Percentiles rank a stretch among this genome's conserved stretches.
Evolutionary conservation across 495 filamentous ascomycete genomes (phyloP).

Genomic region (Astrocystis sublimbata): DNA sequence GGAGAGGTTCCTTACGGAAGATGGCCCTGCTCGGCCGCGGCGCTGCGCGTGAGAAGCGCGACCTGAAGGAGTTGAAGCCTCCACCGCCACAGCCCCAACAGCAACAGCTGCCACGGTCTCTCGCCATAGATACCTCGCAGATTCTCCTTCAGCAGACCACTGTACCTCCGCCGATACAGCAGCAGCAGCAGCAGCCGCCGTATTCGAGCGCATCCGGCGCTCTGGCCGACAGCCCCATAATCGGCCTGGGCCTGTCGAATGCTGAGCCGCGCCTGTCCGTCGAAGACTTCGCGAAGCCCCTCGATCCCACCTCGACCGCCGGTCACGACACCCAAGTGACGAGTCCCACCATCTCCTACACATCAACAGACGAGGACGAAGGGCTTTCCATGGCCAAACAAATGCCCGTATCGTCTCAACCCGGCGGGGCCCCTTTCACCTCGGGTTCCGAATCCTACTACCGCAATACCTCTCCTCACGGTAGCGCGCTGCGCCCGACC

Average conservation of each 20-base stretch:
- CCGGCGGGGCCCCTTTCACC: slow-evolving; percentile 53
- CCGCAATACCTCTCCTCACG: slow-evolving; percentile 29
- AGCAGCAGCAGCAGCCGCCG: neutral
- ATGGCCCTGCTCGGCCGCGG: slow-evolving; percentile 75
- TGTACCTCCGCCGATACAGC: slow-evolving; percentile 1
- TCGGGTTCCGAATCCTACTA: slow-evolving; percentile 70
- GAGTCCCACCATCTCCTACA: slow-evolving; percentile 62
- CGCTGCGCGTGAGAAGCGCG: slow-evolving; percentile 57
- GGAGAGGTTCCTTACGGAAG: slow-evolving; percentile 77
- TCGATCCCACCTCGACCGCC: slow-evolving; percentile 18
- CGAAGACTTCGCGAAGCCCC: slow-evolving; percentile 42
- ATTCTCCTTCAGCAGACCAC: slow-evolving; percentile 22
- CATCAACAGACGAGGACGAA: slow-evolving; percentile 79
- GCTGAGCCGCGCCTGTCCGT: slow-evolving; percentile 48
- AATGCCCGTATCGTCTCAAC: slow-evolving; percentile 34
- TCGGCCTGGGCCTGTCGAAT: slow-evolving; percentile 53
- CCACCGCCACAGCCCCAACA: slow-evolving; percentile 17
- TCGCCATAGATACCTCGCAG: slow-evolving; percentile 46
- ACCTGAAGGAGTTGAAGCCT: too few relatives aligned
- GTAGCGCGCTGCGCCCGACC: slow-evolving; percentile 24
- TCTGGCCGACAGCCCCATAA: slow-evolving; percentile 22
- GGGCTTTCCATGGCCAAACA: slow-evolving; percentile 43
- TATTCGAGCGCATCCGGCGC: neutral
- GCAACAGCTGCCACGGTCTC: slow-evolving; percentile 8
- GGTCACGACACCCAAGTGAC: slow-evolving; percentile 39